Evolutionary conservation across 352 stramenopile species (phyloP).

Genomic region (Globisporangium cylindrosporum): DNA sequence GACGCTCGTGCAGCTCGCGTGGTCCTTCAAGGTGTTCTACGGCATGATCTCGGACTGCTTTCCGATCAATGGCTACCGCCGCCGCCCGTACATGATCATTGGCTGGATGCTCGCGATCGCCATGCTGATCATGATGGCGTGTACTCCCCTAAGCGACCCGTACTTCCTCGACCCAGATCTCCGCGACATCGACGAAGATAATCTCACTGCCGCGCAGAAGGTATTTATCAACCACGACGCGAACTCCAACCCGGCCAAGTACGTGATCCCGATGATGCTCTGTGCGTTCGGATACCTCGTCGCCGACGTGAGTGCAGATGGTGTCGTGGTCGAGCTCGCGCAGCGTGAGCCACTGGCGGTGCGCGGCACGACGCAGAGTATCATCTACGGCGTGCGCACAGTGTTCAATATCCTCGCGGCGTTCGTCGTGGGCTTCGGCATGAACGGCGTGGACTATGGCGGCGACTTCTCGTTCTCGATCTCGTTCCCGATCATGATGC

Average conservation of each 20-base stretch:
- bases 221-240: conserved; percentile 33
- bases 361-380: conserved; percentile 39
- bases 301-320: conserved; percentile 38
- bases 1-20: conserved; percentile 25
- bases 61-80: conserved; percentile 32
- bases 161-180: conserved; percentile 56
- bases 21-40: conserved; percentile 67
- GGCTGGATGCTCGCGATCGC: conserved; percentile 41
- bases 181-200: conserved; percentile 24
- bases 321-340: conserved; percentile 38
- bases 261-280: conserved; percentile 38
- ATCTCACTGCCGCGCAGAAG: conserved; percentile 20
- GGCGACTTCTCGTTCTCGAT: conserved; percentile 35
- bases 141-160: conserved; percentile 35
- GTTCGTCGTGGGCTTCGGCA: conserved; percentile 32
- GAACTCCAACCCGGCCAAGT: conserved; percentile 16
- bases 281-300: conserved; percentile 40
- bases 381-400: conserved; percentile 37
- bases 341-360: conserved; percentile 33
- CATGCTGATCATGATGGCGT: conserved; percentile 52
- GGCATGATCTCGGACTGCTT: conserved; percentile 64
- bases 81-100: conserved; percentile 31
- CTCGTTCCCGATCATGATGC: conserved; percentile 24
- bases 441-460: conserved; percentile 35
- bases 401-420: conserved; percentile 32